Evolutionary conservation across 768 basidiomycete species (phyloP).

Genomic region (Kondoa malvinella): DNA sequence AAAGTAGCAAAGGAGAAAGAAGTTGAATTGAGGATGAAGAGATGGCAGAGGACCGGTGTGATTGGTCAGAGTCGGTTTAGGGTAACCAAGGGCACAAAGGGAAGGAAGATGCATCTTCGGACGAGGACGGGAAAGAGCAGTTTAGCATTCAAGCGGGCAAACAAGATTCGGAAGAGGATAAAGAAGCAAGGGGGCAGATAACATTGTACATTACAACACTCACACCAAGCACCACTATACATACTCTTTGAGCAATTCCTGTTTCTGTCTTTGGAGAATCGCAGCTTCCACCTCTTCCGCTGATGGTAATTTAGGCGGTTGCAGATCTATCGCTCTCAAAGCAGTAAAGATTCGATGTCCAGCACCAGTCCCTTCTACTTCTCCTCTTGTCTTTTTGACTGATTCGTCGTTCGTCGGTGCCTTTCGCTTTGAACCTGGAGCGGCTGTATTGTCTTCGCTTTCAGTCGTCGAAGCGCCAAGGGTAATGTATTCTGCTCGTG

Average conservation of each 20-base stretch:
- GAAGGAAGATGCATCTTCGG: conserved; percentile 1
- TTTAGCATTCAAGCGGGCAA: conserved; percentile 11
- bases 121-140: conserved; percentile 4
- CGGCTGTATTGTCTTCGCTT: background rate
- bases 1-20: conserved; percentile 1
- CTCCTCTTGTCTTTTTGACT: conserved; percentile 5
- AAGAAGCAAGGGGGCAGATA: background rate
- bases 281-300: conserved; percentile 10
- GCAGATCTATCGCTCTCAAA: conserved; percentile 8
- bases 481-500: conserved; percentile 13
- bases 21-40: conserved; percentile 3
- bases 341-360: conserved; percentile 15
- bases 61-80: conserved; percentile 5
- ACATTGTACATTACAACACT: background rate
- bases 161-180: conserved; percentile 10
- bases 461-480: conserved; percentile 6
- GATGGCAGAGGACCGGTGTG: conserved; percentile 9
- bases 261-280: conserved; percentile 13
- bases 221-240: background rate
- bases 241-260: conserved; percentile 18
- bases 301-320: conserved; percentile 8
- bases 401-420: conserved; percentile 3
- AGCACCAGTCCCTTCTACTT: background rate
- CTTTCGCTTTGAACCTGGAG: conserved; percentile 4
- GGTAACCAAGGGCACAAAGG: conserved; percentile 13